phyloP scores from a whole-genome alignment of 805 yeast species.

The Myxozyma mucilagina region DNA sequence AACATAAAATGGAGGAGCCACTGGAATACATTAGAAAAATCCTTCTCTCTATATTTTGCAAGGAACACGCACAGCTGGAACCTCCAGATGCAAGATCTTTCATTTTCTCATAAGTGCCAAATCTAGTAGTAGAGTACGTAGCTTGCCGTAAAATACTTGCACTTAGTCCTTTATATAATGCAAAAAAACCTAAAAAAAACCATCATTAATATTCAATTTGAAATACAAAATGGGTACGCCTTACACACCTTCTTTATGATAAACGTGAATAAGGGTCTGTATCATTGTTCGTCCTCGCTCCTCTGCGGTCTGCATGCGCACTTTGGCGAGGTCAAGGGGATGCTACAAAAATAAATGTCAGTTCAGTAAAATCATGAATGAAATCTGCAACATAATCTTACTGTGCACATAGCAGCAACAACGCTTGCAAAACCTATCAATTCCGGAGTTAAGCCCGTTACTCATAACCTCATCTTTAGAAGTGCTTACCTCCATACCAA shows the following conservation, averaged over 20 bases:
- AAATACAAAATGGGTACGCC: not conserved
- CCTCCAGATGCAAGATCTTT: slow-evolving; percentile 49
- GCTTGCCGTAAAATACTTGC: slow-evolving; percentile 85
- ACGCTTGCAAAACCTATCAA: slow-evolving; percentile 39
- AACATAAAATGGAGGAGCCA: slow-evolving; percentile 56
- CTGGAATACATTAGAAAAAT: slow-evolving; percentile 38
- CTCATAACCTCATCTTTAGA: not conserved
- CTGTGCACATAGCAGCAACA: slow-evolving; percentile 44
- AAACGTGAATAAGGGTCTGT: slow-evolving; percentile 60
- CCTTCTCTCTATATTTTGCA: not conserved
- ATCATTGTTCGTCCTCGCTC: slow-evolving; percentile 63
- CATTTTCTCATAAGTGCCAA: slow-evolving; percentile 79
- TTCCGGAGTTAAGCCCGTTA: not conserved
- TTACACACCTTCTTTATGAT: slow-evolving; percentile 57
- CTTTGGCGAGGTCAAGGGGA: slow-evolving; percentile 85
- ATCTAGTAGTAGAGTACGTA: slow-evolving; percentile 82
- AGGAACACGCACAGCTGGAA: slow-evolving; percentile 6
- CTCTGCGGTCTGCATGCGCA: slow-evolving; percentile 77
- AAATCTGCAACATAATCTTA: not conserved
- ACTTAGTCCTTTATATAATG: slow-evolving; percentile 76
- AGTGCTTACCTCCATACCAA: slow-evolving; percentile 46
- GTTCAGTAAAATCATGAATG: not conserved
- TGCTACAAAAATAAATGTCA: slow-evolving; percentile 43
- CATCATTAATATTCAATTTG: not conserved
- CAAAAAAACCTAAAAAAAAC: slow-evolving; percentile 43